phyloP scores from a whole-genome alignment of 345 rosid species.

The Salix udensis region DNA sequence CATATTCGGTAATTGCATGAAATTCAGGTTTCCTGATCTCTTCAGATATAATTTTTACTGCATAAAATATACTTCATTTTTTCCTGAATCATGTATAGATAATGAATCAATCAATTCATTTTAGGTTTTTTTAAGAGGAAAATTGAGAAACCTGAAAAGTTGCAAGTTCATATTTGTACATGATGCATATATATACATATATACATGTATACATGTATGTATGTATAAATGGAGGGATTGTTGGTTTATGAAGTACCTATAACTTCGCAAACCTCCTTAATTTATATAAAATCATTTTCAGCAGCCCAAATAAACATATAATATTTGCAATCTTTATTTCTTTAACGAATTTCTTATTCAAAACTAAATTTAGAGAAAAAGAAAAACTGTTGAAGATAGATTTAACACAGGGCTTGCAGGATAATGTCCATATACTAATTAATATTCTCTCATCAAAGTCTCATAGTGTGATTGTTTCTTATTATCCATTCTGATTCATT shows the following conservation, averaged over 20 bases:
- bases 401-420: neutral
- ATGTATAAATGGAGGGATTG: neutral
- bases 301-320: neutral
- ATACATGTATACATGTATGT: too few relatives aligned
- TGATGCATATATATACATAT: too few relatives aligned
- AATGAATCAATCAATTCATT: neutral
- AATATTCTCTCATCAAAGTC: neutral
- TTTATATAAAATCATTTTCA: neutral
- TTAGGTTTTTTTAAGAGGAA: neutral
- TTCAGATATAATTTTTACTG: neutral
- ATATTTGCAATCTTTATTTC: neutral
- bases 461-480: neutral
- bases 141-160: neutral
- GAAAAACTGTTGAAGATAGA: neutral
- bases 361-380: neutral
- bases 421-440: neutral
- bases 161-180: neutral
- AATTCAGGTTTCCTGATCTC: neutral
- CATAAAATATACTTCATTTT: neutral
- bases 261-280: neutral
- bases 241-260: neutral
- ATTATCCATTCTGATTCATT: neutral
- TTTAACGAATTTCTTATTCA: neutral
- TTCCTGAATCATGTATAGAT: neutral
- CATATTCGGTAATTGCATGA: neutral